These are phyloP conservation scores for Lentinus tigrinus DNA, from an alignment of 768 basidiomycete genomes.

Conservation along the genomic window DNA sequence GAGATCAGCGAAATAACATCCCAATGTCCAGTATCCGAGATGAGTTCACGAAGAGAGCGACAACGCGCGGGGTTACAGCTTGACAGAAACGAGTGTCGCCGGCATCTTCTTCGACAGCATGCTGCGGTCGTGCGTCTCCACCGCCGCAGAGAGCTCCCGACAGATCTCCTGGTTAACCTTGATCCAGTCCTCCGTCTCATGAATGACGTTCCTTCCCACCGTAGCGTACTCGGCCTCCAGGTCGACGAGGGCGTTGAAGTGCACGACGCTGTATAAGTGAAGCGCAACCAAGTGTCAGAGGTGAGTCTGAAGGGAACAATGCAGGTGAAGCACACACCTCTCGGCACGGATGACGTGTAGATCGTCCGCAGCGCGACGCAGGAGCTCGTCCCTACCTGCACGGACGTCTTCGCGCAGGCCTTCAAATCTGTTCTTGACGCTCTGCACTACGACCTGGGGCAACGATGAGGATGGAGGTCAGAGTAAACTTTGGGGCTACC, in stretches of 20 bases:
- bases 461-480: neutral
- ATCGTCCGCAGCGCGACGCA: conserved; percentile 43
- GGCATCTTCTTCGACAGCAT: conserved; percentile 52
- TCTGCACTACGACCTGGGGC: conserved; percentile 45
- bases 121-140: conserved; percentile 50
- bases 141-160: conserved; percentile 34
- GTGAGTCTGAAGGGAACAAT: neutral
- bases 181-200: conserved; percentile 42
- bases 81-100: conserved; percentile 30
- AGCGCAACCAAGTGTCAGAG: neutral
- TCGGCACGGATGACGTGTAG: conserved; percentile 44
- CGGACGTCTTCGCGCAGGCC: conserved; percentile 46
- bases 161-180: conserved; percentile 38
- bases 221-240: conserved; percentile 54
- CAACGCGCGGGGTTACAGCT: neutral
- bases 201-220: conserved; percentile 39
- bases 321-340: conserved; percentile 33
- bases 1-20: too few species aligned
- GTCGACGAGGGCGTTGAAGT: conserved; percentile 54
- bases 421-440: conserved; percentile 48
- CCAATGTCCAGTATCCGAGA: too few species aligned
- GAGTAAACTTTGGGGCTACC: too few species aligned
- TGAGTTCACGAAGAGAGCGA: too few species aligned
- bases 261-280: conserved; percentile 37
- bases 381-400: conserved; percentile 43